Percentiles rank a stretch among this genome's conserved stretches.
Evolutionary conservation across 2,329 filamentous ascomycete species (phyloP).

Genomic region (Colletotrichum camelliae): DNA sequence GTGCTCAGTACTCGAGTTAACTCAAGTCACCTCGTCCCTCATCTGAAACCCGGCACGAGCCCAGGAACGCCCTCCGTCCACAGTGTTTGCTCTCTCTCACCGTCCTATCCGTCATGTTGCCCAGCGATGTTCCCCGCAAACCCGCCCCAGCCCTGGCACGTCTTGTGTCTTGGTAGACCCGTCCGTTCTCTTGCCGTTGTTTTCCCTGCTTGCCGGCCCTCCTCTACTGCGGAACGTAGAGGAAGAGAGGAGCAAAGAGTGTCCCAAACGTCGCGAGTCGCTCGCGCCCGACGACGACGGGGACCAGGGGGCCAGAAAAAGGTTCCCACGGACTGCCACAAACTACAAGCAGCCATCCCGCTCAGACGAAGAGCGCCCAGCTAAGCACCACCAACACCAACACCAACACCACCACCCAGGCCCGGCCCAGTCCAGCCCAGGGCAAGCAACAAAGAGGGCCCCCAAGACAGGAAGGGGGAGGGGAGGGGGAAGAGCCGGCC

Average conservation of each 20-base stretch:
- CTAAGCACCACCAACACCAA: not conserved
- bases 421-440: not conserved
- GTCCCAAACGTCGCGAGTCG: constrained; percentile 1
- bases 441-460: not conserved
- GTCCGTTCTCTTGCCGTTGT: not conserved
- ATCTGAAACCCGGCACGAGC: constrained; percentile 17
- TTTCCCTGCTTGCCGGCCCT: not conserved
- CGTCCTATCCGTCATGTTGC: not conserved
- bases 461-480: not conserved
- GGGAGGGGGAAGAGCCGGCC: not conserved
- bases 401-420: not conserved
- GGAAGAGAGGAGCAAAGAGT: not conserved
- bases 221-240: not conserved
- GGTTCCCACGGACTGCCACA: not conserved
- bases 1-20: not conserved
- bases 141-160: not conserved
- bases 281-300: not conserved
- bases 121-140: constrained; percentile 19
- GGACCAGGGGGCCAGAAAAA: not conserved
- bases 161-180: not conserved
- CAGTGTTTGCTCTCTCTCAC: not conserved
- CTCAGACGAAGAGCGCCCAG: not conserved
- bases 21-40: not conserved
- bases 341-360: not conserved
- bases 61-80: not conserved